Evolutionary conservation across 2,329 filamentous ascomycete genomes (phyloP), one percentile per base, ranked within the genome.

Genomic region (Tolypocladium cylindrosporum): DNA sequence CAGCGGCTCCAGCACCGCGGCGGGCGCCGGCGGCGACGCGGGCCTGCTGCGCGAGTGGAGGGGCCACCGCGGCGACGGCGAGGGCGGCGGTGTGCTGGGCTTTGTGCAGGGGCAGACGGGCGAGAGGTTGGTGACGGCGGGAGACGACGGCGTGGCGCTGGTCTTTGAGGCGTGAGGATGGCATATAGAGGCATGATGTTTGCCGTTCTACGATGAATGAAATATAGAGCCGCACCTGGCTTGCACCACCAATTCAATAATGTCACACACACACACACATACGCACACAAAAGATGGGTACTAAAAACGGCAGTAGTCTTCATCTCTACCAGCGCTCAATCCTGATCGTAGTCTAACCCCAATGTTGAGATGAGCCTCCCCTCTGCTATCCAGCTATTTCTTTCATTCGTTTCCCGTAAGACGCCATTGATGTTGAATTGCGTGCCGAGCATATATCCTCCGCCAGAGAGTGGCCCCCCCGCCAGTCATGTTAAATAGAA

Each of bases 21-120:
- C 65, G 7, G 59, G 67, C 1, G 66, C 57, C 10, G 66, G 73
- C 16, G 84, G 80, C 10, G 84, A 74, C 24, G 65, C 85, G 56
- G 91, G 90, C 0, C 75, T 96, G 56, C 75, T 90, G 31, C 88
- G 86, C 62, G 92, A 97, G 74, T 97, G 92, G 92, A 91, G 82
- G 72, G 94, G 94, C 0, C 94, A 99, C 71, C 72, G 90, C 65
- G 86, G 92, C 37, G 85, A 90, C 68, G 89, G 91, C 14, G 90
- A 94, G 75, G 87, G 91, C 27, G 93, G 92, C 40, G 93, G 93
- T 56, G 87, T 97, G 10, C 74, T 97, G 64, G 92, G 88, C 0
- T 99, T 97, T 69, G 92, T 96, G 56, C 91, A 97, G 73, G 86
- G 86, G 8, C 80, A 86, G 69, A 82, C 79, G 4, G 90, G 90